These are phyloP conservation scores for Rhodotorula sp. DNA, from an alignment of 1,284 basidiomycete species.

Conservation along the genomic window DNA sequence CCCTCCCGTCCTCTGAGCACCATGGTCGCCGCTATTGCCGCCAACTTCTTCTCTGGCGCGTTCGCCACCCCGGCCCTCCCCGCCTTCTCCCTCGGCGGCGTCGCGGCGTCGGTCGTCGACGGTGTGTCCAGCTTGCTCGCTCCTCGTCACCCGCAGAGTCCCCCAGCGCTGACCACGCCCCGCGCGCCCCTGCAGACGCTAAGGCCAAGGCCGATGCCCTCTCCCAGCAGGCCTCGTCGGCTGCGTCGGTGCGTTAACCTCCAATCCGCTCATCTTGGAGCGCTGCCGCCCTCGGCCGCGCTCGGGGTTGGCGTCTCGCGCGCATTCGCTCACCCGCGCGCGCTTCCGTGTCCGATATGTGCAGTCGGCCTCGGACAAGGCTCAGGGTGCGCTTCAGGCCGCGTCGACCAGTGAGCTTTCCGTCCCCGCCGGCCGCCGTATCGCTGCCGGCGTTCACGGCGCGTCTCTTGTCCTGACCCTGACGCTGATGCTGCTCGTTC, in stretches of 20 bases:
- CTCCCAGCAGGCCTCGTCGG: slow-evolving; percentile 29
- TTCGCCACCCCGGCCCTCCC: slow-evolving; percentile 38
- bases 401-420: slow-evolving; percentile 35
- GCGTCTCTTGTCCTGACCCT: too few relatives aligned
- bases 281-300: slow-evolving; percentile 11
- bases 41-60: slow-evolving; percentile 30
- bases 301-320: slow-evolving; percentile 2
- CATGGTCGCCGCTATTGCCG: slow-evolving; percentile 24
- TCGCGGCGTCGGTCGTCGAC: slow-evolving; percentile 39
- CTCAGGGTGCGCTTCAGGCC: slow-evolving; percentile 43
- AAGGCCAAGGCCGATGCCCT: slow-evolving; percentile 44
- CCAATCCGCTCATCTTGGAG: background rate
- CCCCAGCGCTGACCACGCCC: background rate
- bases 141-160: background rate
- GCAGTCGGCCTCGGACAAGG: slow-evolving; percentile 40
- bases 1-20: slow-evolving; percentile 2
- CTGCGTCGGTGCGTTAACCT: slow-evolving; percentile 11
- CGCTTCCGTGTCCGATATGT: background rate
- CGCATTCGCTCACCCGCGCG: background rate
- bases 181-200: slow-evolving; percentile 29
- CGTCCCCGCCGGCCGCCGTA: background rate
- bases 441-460: background rate
- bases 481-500: background rate
- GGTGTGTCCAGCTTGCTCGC: slow-evolving; percentile 21
- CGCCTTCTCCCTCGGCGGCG: slow-evolving; percentile 37